Evolutionary conservation across 305 asterid species (phyloP).

Genomic region (Nicotiana rustica): DNA sequence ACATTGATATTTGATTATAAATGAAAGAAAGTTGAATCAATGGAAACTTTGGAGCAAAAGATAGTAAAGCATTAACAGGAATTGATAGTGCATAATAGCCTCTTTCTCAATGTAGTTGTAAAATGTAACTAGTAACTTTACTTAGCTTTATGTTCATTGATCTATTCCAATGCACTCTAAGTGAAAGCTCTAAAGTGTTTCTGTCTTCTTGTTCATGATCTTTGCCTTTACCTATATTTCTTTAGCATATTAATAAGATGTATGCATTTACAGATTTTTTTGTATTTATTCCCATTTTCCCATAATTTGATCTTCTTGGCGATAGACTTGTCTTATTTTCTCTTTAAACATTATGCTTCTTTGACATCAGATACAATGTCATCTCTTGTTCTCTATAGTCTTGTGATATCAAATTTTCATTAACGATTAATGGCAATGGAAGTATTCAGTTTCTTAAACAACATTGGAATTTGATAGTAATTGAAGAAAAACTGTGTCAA

Average conservation of each 20-base stretch:
- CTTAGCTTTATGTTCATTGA: not conserved
- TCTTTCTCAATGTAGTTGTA: not conserved
- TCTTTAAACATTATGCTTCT: not conserved
- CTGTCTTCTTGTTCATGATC: not conserved
- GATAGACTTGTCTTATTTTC: not conserved
- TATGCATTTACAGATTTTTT: not conserved
- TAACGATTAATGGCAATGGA: constrained; percentile 1
- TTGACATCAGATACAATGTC: too few relatives aligned
- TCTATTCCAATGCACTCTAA: not conserved
- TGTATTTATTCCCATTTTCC: not conserved
- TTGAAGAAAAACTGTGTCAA: not conserved
- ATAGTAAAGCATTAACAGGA: not conserved
- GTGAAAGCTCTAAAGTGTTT: not conserved
- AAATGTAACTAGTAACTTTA: not conserved
- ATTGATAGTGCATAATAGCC: not conserved
- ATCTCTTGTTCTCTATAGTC: not conserved
- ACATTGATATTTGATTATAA: too few relatives aligned
- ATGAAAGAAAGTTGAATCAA: too few relatives aligned
- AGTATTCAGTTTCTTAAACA: constrained; percentile 5
- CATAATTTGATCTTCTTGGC: not conserved
- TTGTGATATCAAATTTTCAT: not conserved
- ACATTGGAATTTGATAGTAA: not conserved
- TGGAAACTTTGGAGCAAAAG: too few relatives aligned
- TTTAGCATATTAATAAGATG: not conserved
- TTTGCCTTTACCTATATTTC: not conserved